A percentile compares a stretch with the other conserved stretches of the same genome.
Evolutionary conservation across 1,284 basidiomycete genomes (phyloP).

Genomic region (Neotropicomus parvogracilis): DNA sequence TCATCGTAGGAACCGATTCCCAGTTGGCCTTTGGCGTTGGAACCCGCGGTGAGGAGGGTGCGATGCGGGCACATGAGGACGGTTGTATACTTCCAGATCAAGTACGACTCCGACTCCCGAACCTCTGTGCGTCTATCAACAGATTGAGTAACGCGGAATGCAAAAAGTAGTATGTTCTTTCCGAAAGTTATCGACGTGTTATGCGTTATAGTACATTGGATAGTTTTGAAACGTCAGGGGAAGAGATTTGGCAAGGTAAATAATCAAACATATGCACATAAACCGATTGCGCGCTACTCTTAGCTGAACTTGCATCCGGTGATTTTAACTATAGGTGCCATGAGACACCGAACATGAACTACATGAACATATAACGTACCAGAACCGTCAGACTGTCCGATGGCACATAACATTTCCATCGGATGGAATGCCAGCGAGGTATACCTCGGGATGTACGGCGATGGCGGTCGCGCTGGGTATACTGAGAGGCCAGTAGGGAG

Average conservation of each 20-base stretch:
- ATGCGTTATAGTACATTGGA: conserved; percentile 20
- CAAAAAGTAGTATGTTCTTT: not conserved
- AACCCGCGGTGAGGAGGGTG: conserved; percentile 29
- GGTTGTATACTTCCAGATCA: too few species aligned
- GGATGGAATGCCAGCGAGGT: conserved; percentile 75
- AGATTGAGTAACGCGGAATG: not conserved
- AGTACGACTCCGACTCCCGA: not conserved
- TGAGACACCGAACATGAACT: conserved; percentile 9
- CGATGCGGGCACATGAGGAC: conserved; percentile 1
- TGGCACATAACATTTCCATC: conserved; percentile 73
- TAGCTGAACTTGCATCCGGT: conserved; percentile 41
- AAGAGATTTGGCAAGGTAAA: conserved; percentile 14
- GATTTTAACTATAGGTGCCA: conserved; percentile 38
- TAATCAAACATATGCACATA: conserved; percentile 2
- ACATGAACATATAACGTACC: conserved; percentile 42
- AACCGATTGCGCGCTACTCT: not conserved
- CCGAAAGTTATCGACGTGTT: conserved; percentile 1
- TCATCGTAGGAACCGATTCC: conserved; percentile 30
- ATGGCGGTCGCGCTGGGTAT: conserved; percentile 52
- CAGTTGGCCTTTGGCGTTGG: conserved; percentile 34
- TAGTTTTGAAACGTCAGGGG: conserved; percentile 11
- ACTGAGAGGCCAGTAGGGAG: conserved; percentile 52
- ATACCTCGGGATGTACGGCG: conserved; percentile 57
- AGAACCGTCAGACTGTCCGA: conserved; percentile 69
- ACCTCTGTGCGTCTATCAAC: not conserved